phyloP scores from a whole-genome alignment of 129 eudicot species.

The Artemisia annua region DNA sequence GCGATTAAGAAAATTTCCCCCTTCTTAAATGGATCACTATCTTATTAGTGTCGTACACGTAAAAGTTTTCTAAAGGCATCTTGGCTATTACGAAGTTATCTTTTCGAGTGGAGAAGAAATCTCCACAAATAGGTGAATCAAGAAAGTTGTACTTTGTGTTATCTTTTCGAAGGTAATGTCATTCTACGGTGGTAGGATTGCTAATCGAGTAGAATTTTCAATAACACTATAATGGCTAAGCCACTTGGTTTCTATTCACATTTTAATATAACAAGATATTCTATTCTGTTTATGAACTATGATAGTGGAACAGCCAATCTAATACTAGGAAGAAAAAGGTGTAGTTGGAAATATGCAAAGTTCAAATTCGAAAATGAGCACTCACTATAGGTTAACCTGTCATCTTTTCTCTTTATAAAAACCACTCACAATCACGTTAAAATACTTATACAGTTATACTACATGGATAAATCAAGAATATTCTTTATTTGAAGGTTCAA shows the following conservation, averaged over 20 bases:
- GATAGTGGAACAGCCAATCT: slow-evolving; percentile 27
- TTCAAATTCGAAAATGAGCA: slow-evolving; percentile 25
- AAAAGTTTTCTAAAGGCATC: background rate
- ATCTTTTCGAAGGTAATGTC: slow-evolving; percentile 12
- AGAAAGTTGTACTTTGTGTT: slow-evolving; percentile 14
- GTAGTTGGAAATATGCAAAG: slow-evolving; percentile 20
- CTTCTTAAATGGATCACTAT: slow-evolving; percentile 23
- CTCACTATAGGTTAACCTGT: slow-evolving; percentile 3
- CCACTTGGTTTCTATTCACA: slow-evolving; percentile 18
- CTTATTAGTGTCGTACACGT: slow-evolving; percentile 20
- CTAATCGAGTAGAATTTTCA: slow-evolving; percentile 12
- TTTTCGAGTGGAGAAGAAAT: background rate
- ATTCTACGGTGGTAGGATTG: slow-evolving; percentile 15
- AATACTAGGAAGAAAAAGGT: slow-evolving; percentile 22
- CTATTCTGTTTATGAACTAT: slow-evolving; percentile 13
- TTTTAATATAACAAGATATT: slow-evolving; percentile 26
- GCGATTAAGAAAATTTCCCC: no score
- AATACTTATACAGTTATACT: slow-evolving; percentile 27
- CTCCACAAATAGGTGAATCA: slow-evolving; percentile 11
- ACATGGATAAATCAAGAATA: slow-evolving; percentile 22
- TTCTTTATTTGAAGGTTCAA: slow-evolving; percentile 4
- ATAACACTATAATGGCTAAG: slow-evolving; percentile 25
- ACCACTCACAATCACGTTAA: slow-evolving; percentile 13
- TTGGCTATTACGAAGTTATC: slow-evolving; percentile 15
- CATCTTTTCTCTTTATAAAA: slow-evolving; percentile 21